These are phyloP conservation scores for Stephanodiscus triporus DNA, from an alignment of 108 stramenopile species.

Conservation along the genomic window DNA sequence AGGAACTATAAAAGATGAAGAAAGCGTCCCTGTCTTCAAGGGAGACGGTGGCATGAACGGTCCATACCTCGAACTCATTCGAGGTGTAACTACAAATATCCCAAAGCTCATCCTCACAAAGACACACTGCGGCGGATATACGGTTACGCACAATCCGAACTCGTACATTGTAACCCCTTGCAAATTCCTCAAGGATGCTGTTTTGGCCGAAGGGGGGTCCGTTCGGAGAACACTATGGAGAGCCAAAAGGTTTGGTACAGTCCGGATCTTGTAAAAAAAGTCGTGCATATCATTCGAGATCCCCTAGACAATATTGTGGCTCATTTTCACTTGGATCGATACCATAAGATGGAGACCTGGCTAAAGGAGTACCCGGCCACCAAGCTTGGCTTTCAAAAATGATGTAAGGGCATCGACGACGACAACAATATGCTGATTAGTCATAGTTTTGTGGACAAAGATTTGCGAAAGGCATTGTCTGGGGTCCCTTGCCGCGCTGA, in stretches of 20 bases:
- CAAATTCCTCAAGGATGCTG: conserved; percentile 34
- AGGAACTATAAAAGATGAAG: conserved; percentile 51
- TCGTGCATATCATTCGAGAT: conserved; percentile 44
- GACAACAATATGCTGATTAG: not conserved
- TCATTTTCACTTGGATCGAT: conserved; percentile 49
- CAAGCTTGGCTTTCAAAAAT: conserved; percentile 49
- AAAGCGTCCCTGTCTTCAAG: conserved; percentile 42
- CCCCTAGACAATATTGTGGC: conserved; percentile 53
- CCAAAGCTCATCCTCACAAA: conserved; percentile 58
- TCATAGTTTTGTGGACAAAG: conserved; percentile 36
- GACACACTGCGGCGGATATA: conserved; percentile 61
- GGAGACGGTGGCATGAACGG: conserved; percentile 24
- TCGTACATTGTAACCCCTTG: conserved; percentile 34
- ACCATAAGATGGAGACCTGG: conserved; percentile 28
- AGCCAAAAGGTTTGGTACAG: conserved; percentile 13
- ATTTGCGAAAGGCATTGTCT: conserved; percentile 24
- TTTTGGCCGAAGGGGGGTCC: conserved; percentile 25
- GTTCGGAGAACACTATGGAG: not conserved
- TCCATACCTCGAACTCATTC: conserved; percentile 53
- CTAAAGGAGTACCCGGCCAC: conserved; percentile 31
- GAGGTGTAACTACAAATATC: conserved; percentile 29
- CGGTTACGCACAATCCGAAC: not conserved
- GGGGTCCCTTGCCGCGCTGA: conserved; percentile 38
- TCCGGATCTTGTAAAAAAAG: conserved; percentile 33
- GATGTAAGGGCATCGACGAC: conserved; percentile 54